These are phyloP conservation scores for Tilletia setariae DNA, from an alignment of 1,284 basidiomycete genomes.

Conservation along the genomic window DNA sequence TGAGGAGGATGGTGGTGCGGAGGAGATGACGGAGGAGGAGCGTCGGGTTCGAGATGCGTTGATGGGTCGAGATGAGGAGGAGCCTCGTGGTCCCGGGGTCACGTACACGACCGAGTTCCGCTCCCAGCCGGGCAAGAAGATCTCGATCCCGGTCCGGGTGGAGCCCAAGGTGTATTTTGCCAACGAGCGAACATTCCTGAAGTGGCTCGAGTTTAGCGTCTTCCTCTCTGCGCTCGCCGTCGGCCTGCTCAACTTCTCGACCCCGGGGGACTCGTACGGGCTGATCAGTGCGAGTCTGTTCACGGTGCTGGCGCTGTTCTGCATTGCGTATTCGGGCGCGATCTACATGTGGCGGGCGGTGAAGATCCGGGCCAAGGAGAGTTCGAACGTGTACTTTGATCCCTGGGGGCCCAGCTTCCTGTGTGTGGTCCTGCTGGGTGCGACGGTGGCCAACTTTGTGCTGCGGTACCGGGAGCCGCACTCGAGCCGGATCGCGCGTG, in stretches of 20 bases:
- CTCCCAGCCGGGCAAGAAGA: conserved; percentile 81
- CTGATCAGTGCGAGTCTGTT: conserved; percentile 81
- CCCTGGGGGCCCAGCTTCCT: conserved; percentile 46
- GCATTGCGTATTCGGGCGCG: conserved; percentile 80
- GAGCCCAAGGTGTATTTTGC: conserved; percentile 99
- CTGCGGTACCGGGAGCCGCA: conserved; percentile 39
- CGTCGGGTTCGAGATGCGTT: conserved; percentile 45
- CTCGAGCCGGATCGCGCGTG: not conserved
- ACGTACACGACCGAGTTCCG: conserved; percentile 70
- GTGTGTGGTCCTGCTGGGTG: conserved; percentile 39
- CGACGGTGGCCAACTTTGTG: conserved; percentile 48
- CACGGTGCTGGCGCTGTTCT: conserved; percentile 80
- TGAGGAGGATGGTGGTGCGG: conserved; percentile 28
- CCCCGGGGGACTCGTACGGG: conserved; percentile 70
- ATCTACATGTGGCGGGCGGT: conserved; percentile 84
- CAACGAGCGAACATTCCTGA: conserved; percentile 71
- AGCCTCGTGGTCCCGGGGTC: conserved; percentile 60
- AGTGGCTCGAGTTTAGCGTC: conserved; percentile 87
- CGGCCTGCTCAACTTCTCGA: conserved; percentile 71
- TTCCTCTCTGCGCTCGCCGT: conserved; percentile 53
- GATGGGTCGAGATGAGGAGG: conserved; percentile 49
- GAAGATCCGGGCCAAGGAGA: conserved; percentile 60
- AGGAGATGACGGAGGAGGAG: conserved; percentile 56
- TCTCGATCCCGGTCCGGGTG: conserved; percentile 85
- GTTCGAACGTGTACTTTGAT: conserved; percentile 52